Evolutionary conservation across 2,329 filamentous ascomycete genomes (phyloP), one percentile per base, ranked within the genome.

Genomic region (Diaporthe ilicicola): DNA sequence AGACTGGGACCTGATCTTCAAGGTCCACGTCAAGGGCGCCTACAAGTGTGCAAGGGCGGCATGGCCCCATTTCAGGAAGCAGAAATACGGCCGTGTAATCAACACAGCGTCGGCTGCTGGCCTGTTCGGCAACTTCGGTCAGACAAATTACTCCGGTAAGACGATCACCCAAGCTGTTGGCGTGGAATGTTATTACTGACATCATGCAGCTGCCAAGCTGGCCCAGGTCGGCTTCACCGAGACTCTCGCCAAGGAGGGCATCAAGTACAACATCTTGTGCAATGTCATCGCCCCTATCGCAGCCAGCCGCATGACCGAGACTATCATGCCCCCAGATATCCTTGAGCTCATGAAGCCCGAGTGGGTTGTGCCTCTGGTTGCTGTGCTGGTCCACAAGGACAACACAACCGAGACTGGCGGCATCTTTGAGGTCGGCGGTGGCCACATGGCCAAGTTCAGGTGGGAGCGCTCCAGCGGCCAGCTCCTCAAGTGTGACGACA

Each of bases 21-120:
- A 91, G 81, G 95, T 98, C 70, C 95, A 99, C 83, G 91, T 98
- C 77, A 93, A 91, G 80, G 96, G 96, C 77, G 92, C 94, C 78
- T 99, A 97, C 89, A 98, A 97, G 90, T 97, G 94, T 82, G 89
- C 96, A 73, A 92, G 91, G 82, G 96, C 96, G 74, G 96, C 96
- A 66, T 99, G 96, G 95, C 94, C 95, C 72, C 88, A 98, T 84
- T 98, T 99, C 89, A 90, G 95, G 79, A 98, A 98, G 86, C 96
- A 99, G 85, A 98, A 98, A 90, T 99, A 94, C 81, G 96, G 96
- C 74, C 91, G 96, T 77, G 88, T 99, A 76, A 97, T 99, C 85
- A 98, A 97, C 88, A 98, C 96, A 29, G 91, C 95, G 46, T 98
- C 95, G n/a, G 94, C 94, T 70, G 95, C 96, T 73, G 96, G 96